These are phyloP conservation scores for Leccinum holopus DNA, from an alignment of 1,284 basidiomycete genomes.

Conservation along the genomic window DNA sequence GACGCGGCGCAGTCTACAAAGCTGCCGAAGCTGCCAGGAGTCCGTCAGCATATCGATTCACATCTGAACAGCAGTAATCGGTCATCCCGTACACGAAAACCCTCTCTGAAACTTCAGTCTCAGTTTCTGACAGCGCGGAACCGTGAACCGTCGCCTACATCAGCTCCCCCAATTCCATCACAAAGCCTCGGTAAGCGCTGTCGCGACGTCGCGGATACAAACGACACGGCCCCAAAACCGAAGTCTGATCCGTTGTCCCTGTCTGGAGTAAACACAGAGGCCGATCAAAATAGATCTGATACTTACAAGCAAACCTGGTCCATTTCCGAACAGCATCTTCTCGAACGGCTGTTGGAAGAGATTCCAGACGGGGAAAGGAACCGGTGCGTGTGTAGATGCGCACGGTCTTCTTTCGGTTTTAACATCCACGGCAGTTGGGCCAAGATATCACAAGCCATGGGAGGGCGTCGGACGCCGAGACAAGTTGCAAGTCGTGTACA, in stretches of 20 bases:
- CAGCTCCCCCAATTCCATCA: conserved; percentile 11
- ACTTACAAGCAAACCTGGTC: conserved; percentile 80
- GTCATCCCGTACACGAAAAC: conserved; percentile 32
- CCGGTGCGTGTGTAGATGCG: conserved; percentile 43
- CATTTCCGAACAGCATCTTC: conserved; percentile 67
- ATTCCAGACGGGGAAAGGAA: conserved; percentile 76
- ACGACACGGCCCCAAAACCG: conserved; percentile 14
- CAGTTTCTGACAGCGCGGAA: conserved; percentile 15
- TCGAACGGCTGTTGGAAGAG: conserved; percentile 68
- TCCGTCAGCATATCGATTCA: conserved; percentile 4
- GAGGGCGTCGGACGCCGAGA: conserved; percentile 67
- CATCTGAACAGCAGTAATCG: conserved; percentile 11
- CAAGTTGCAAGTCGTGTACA: conserved; percentile 85
- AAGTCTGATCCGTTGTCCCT: conserved; percentile 20
- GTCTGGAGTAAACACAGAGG: conserved; percentile 25
- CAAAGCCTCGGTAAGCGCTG: conserved; percentile 30
- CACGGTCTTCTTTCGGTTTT: conserved; percentile 5
- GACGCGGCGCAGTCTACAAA: conserved; percentile 5
- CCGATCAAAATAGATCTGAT: conserved; percentile 52
- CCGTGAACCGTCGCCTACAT: conserved; percentile 10
- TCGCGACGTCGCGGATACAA: conserved; percentile 22
- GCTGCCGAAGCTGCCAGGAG: conserved; percentile 6
- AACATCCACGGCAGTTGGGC: conserved; percentile 53
- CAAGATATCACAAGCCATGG: conserved; percentile 78
- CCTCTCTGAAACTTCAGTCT: conserved; percentile 34